Evolutionary conservation across 495 filamentous ascomycete species (phyloP).

Genomic region (Physcia stellaris): DNA sequence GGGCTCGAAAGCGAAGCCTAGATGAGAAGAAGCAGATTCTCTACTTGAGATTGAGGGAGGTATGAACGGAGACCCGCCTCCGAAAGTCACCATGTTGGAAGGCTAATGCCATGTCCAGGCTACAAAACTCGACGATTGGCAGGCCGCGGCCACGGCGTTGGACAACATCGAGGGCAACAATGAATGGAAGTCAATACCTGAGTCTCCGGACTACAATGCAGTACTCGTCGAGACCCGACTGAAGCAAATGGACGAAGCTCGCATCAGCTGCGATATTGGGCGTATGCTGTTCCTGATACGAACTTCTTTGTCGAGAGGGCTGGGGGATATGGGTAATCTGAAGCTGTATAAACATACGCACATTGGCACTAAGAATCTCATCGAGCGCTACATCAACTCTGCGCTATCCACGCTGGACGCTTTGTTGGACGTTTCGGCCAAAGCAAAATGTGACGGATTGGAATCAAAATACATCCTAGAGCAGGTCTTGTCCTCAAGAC

Average conservation of each 20-base stretch:
- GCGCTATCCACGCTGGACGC: slow-evolving; percentile 56
- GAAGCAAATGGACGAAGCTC: slow-evolving; percentile 60
- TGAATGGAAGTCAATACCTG: slow-evolving; percentile 61
- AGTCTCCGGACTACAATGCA: slow-evolving; percentile 55
- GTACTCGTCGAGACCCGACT: slow-evolving; percentile 53
- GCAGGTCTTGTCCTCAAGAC: slow-evolving; percentile 59
- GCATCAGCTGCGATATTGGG: slow-evolving; percentile 56
- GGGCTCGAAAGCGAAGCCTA: slow-evolving; percentile 30
- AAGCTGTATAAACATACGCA: slow-evolving; percentile 75
- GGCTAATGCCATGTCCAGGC: slow-evolving; percentile 31
- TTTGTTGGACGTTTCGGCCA: slow-evolving; percentile 50
- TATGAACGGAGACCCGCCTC: too few relatives aligned
- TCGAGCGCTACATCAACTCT: slow-evolving; percentile 76
- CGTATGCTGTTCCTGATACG: slow-evolving; percentile 71
- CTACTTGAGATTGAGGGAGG: slow-evolving; percentile 46
- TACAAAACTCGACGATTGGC: slow-evolving; percentile 49
- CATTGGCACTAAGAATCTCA: slow-evolving; percentile 72
- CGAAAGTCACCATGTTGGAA: background rate
- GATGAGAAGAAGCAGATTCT: slow-evolving; percentile 52
- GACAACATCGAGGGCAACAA: slow-evolving; percentile 72
- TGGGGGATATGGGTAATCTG: slow-evolving; percentile 77
- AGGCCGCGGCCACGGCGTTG: slow-evolving; percentile 56
- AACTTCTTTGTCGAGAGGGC: slow-evolving; percentile 63
- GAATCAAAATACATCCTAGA: slow-evolving; percentile 58
- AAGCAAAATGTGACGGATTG: slow-evolving; percentile 36